Evolutionary conservation across 441 rosid species (phyloP).

Genomic region (Macaranga tanarius): DNA sequence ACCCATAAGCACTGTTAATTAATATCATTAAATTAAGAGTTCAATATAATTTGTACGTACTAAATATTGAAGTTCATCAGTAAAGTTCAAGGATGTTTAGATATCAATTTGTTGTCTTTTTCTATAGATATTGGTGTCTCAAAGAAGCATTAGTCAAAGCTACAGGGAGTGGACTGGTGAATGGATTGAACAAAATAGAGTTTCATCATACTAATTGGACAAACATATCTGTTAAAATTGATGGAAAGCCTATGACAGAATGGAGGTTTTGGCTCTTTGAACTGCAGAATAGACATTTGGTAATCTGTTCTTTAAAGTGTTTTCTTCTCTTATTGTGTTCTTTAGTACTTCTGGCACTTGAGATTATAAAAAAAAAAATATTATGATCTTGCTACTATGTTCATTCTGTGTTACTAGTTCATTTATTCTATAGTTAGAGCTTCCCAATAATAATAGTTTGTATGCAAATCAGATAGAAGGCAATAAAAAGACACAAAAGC

Average conservation of each 20-base stretch:
- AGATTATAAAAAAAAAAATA: background rate
- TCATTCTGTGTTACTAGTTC: background rate
- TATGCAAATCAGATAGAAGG: background rate
- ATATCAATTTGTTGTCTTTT: background rate
- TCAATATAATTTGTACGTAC: background rate
- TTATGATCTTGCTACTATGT: background rate
- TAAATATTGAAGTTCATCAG: background rate
- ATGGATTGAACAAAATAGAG: conserved; percentile 52
- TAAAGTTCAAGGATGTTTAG: background rate
- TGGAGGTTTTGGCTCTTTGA: conserved; percentile 65
- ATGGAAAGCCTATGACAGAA: conserved; percentile 33
- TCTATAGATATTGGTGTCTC: conserved; percentile 60
- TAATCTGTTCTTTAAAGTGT: conserved; percentile 16
- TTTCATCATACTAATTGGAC: conserved; percentile 57
- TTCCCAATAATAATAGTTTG: background rate
- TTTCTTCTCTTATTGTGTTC: background rate
- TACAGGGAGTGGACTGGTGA: conserved; percentile 50
- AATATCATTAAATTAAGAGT: background rate
- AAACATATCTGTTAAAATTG: conserved; percentile 40
- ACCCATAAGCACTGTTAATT: background rate
- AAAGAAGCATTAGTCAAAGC: conserved; percentile 83
- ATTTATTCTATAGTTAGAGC: background rate
- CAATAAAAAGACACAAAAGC: background rate
- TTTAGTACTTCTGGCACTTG: background rate
- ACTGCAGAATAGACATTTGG: conserved; percentile 45